A percentile compares a stretch with the other conserved stretches of the same genome.
These are phyloP conservation scores for Babesia sp. DNA, from an alignment of 169 alveolate genomes.

Conservation along the genomic window DNA sequence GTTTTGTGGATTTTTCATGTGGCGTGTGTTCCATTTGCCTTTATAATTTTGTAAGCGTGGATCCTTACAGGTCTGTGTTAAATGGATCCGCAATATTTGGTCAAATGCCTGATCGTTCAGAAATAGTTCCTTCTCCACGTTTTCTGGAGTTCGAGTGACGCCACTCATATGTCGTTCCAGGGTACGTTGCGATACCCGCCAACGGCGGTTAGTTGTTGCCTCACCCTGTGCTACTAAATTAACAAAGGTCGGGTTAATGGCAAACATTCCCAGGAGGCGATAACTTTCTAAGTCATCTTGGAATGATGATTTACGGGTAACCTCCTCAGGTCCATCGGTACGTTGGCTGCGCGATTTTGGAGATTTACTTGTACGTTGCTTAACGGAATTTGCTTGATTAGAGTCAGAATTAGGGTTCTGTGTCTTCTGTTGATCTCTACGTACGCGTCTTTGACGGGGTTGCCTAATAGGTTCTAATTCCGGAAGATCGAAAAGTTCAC, in stretches of 20 bases:
- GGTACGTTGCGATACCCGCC: conserved; percentile 46
- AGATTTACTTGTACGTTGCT: neutral
- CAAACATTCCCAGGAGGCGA: conserved; percentile 35
- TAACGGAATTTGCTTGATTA: neutral
- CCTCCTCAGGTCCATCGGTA: neutral
- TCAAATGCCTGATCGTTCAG: conserved; percentile 57
- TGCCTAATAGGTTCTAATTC: conserved; percentile 1
- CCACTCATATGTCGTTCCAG: conserved; percentile 58
- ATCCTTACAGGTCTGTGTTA: conserved; percentile 64
- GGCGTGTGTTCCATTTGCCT: conserved; percentile 61
- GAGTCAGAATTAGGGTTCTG: neutral
- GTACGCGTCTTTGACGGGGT: neutral
- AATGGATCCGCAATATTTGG: conserved; percentile 61
- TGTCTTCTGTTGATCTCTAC: neutral
- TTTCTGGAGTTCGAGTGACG: conserved; percentile 27
- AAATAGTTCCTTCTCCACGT: conserved; percentile 46
- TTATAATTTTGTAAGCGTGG: conserved; percentile 65
- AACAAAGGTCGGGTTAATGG: conserved; percentile 10
- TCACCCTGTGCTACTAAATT: conserved; percentile 7
- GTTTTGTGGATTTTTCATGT: conserved; percentile 20
- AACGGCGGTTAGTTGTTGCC: neutral
- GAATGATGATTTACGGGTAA: conserved; percentile 19
- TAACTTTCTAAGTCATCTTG: conserved; percentile 25
- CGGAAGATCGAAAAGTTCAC: conserved; percentile 52
- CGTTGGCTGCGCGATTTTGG: neutral